These are phyloP conservation scores for Aspergillus amoenus DNA, from an alignment of 2,329 filamentous ascomycete genomes.

Conservation along the genomic window DNA sequence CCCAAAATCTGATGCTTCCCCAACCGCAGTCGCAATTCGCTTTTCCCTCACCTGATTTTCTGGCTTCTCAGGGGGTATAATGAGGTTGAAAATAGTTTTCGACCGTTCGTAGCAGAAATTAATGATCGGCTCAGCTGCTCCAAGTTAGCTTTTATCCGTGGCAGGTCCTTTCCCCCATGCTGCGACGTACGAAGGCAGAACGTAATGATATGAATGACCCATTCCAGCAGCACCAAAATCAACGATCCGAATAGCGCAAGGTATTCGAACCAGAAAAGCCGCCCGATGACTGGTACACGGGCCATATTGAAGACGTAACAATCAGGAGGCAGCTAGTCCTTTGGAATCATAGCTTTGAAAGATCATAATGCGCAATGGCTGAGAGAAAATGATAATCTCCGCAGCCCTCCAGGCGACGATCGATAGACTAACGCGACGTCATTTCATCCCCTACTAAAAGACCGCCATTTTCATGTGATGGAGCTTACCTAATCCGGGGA, in stretches of 20 bases:
- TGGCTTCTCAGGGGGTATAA: constrained; percentile 69
- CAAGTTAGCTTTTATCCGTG: constrained; percentile 19
- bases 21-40: constrained; percentile 71
- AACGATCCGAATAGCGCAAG: constrained; percentile 82
- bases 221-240: constrained; percentile 77
- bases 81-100: constrained; percentile 75
- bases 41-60: constrained; percentile 68
- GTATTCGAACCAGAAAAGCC: constrained; percentile 72
- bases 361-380: not conserved
- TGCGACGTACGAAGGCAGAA: constrained; percentile 74
- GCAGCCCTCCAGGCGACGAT: not conserved
- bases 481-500: constrained; percentile 35
- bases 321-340: not conserved
- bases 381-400: not conserved
- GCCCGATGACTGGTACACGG: constrained; percentile 62
- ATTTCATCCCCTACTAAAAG: not conserved
- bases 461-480: constrained; percentile 24
- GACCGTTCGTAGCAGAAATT: constrained; percentile 79
- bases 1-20: constrained; percentile 85
- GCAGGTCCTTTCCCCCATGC: not conserved
- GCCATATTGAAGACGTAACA: constrained; percentile 45
- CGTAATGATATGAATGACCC: constrained; percentile 79
- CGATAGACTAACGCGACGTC: constrained; percentile 7
- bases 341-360: not conserved
- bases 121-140: constrained; percentile 72